Percentiles rank a stretch among this genome's conserved stretches.
Evolutionary conservation across 805 yeast genomes (phyloP).

Genomic region (Hanseniaspora vineae): DNA sequence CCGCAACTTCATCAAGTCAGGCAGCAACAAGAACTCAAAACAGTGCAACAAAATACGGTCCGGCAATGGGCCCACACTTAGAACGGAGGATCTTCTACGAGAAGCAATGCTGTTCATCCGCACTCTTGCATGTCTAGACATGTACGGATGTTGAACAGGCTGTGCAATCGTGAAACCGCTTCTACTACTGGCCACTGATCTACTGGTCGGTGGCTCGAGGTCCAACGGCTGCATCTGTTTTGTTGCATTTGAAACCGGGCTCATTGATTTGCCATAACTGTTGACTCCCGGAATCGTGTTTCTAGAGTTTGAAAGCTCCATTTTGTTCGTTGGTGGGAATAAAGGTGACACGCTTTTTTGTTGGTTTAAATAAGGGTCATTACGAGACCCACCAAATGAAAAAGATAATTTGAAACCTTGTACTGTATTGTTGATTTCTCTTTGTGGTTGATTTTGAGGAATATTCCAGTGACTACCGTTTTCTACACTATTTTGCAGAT

Average conservation of each 20-base stretch:
- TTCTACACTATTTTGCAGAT: no score
- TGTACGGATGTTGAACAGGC: constrained; percentile 33
- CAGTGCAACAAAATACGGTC: constrained; percentile 43
- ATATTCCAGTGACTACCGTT: no score
- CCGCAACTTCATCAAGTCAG: constrained; percentile 47
- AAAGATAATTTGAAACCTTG: no score
- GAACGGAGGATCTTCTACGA: constrained; percentile 43
- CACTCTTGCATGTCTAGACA: constrained; percentile 41
- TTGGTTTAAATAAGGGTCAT: no score
- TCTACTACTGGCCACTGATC: neutral
- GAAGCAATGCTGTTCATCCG: constrained; percentile 32
- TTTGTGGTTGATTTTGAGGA: no score
- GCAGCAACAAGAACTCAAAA: constrained; percentile 40
- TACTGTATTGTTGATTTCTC: no score
- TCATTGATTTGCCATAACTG: neutral
- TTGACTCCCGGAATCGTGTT: neutral
- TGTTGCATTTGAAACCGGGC: neutral
- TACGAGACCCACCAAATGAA: no score
- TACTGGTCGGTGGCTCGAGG: constrained; percentile 21
- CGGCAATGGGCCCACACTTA: constrained; percentile 46
- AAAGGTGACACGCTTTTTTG: no score
- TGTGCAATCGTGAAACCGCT: neutral
- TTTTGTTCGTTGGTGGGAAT: no score
- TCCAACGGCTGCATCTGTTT: constrained; percentile 15
- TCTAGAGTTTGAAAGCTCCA: no score